These are phyloP conservation scores for Nissolia schottii DNA, from an alignment of 306 rosid species.

Conservation along the genomic window DNA sequence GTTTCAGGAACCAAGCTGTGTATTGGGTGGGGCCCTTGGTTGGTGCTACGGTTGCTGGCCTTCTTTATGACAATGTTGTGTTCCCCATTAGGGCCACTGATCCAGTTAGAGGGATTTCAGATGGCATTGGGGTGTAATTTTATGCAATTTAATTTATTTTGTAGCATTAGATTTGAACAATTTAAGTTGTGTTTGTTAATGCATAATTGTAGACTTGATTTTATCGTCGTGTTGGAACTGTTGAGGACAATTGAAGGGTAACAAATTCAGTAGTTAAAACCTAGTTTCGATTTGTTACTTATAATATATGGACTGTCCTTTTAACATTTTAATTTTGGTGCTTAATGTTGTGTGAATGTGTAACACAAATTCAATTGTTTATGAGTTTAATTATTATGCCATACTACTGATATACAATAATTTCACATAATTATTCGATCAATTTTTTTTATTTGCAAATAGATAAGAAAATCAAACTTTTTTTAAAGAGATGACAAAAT, in stretches of 20 bases:
- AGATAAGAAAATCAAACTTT: too few relatives aligned
- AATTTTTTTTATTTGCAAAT: too few relatives aligned
- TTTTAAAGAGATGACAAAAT: too few relatives aligned
- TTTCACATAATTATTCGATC: too few relatives aligned
- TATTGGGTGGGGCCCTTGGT: constrained; percentile 93
- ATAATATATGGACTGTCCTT: too few relatives aligned
- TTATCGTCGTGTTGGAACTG: not conserved
- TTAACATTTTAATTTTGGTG: too few relatives aligned
- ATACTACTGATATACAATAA: too few relatives aligned
- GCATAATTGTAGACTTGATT: not conserved
- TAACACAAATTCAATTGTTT: too few relatives aligned
- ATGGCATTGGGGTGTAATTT: constrained; percentile 36
- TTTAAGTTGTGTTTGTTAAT: not conserved
- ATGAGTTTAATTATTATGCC: too few relatives aligned
- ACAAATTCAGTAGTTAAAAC: not conserved
- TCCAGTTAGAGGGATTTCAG: constrained; percentile 28
- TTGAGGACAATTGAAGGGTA: not conserved
- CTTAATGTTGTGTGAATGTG: too few relatives aligned
- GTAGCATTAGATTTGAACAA: not conserved
- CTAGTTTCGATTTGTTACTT: too few relatives aligned
- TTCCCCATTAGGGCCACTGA: constrained; percentile 36
- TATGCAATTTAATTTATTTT: not conserved
- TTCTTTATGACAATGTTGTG: constrained; percentile 63
- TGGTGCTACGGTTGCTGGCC: constrained; percentile 72
- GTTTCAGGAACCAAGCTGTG: constrained; percentile 83